phyloP scores from a whole-genome alignment of 2,329 filamentous ascomycete species.

The Fusarium albosuccineum region DNA sequence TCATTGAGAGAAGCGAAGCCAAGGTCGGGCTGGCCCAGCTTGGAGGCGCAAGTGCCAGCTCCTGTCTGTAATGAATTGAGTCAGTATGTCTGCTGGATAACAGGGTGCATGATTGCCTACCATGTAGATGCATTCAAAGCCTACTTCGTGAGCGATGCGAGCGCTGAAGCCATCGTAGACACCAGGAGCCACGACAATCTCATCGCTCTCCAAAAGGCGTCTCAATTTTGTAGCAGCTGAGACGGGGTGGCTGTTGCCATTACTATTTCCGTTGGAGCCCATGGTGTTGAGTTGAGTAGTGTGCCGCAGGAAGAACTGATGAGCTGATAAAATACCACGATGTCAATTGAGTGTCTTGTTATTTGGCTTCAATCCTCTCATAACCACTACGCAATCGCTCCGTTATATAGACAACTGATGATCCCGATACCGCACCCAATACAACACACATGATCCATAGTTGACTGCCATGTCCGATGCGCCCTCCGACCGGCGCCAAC shows the following conservation, averaged over 20 bases:
- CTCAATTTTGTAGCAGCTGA: slow-evolving; percentile 51
- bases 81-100: not conserved
- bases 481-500: too few species aligned
- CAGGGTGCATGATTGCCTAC: slow-evolving; percentile 52
- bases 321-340: too few species aligned
- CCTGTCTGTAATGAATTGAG: slow-evolving; percentile 62
- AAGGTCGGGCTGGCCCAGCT: slow-evolving; percentile 73
- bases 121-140: slow-evolving; percentile 77
- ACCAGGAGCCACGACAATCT: slow-evolving; percentile 70
- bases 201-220: slow-evolving; percentile 52
- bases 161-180: slow-evolving; percentile 78
- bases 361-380: too few species aligned
- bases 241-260: not conserved
- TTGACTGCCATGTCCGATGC: too few species aligned
- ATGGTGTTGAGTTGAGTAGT: not conserved
- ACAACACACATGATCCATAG: too few species aligned
- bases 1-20: slow-evolving; percentile 72
- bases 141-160: slow-evolving; percentile 71
- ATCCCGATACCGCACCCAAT: too few species aligned
- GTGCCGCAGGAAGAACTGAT: too few species aligned
- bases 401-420: too few species aligned
- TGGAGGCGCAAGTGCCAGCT: slow-evolving; percentile 71
- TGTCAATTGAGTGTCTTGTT: too few species aligned
- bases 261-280: not conserved
- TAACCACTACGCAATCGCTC: too few species aligned